Conservation (phyloP, 1,139 yeast species). For the Candida pseudocylindracea region DNA sequence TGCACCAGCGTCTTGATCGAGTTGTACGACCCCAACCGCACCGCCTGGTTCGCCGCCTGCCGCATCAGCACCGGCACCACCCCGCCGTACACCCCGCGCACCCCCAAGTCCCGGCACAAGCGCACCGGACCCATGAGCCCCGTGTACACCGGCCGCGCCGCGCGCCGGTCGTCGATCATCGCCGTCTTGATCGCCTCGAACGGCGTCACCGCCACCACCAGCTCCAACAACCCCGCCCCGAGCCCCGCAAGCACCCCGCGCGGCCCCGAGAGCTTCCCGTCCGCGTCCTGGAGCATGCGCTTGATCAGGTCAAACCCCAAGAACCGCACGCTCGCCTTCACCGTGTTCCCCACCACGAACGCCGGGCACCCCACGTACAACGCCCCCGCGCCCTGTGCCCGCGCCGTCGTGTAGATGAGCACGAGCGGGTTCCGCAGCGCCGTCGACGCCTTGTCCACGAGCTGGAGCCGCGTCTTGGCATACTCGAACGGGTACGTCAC, state of each 20-base stretch:
- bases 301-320: slow-evolving; percentile 83
- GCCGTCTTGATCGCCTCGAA: slow-evolving; percentile 95
- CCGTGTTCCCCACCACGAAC: slow-evolving; percentile 86
- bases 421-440: slow-evolving; percentile 68
- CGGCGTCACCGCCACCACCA: slow-evolving; percentile 88
- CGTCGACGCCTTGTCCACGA: slow-evolving; percentile 46
- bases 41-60: slow-evolving; percentile 92
- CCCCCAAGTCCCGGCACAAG: slow-evolving; percentile 56
- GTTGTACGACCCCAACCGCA: slow-evolving; percentile 81
- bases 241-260: slow-evolving; percentile 88
- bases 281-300: slow-evolving; percentile 48
- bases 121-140: slow-evolving; percentile 43
- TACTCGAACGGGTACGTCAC: slow-evolving; percentile 92
- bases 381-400: slow-evolving; percentile 57
- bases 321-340: slow-evolving; percentile 85
- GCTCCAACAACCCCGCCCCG: slow-evolving; percentile 88
- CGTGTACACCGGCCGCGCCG: slow-evolving; percentile 49
- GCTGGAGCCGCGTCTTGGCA: slow-evolving; percentile 83
- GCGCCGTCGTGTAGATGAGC: slow-evolving; percentile 51
- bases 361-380: slow-evolving; percentile 97
- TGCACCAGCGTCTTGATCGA: slow-evolving; percentile 69
- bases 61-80: slow-evolving; percentile 82
- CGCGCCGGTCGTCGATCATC: slow-evolving; percentile 76
- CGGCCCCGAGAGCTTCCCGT: slow-evolving; percentile 75
- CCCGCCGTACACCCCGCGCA: slow-evolving; percentile 73